phyloP scores from a whole-genome alignment of 148 eudicot genomes.

The Vaccinium macrocarpon region DNA sequence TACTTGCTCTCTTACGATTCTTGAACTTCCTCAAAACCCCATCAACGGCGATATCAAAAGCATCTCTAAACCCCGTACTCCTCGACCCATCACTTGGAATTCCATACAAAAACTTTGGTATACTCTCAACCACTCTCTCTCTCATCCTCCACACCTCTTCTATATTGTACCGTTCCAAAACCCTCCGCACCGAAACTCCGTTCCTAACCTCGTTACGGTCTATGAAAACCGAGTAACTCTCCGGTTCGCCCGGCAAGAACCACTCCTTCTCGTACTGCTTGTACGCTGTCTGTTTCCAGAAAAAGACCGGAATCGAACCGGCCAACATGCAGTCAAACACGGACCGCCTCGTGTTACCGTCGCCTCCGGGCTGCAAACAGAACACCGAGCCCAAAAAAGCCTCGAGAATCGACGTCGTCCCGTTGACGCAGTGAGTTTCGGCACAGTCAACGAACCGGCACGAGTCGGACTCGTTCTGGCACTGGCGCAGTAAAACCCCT shows the following conservation, averaged over 20 bases:
- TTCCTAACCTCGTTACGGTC: conserved; percentile 67
- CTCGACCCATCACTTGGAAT: conserved; percentile 46
- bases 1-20: not conserved
- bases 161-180: conserved; percentile 39
- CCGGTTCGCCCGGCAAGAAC: conserved; percentile 75
- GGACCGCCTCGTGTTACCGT: conserved; percentile 78
- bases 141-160: conserved; percentile 66
- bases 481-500: conserved; percentile 52
- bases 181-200: conserved; percentile 55
- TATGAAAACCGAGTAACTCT: conserved; percentile 86
- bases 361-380: conserved; percentile 84
- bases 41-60: conserved; percentile 78
- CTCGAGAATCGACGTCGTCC: conserved; percentile 52
- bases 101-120: conserved; percentile 66
- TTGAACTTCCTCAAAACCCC: conserved; percentile 56
- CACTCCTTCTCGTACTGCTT: conserved; percentile 54
- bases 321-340: conserved; percentile 92
- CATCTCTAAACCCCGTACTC: conserved; percentile 48
- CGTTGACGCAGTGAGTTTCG: conserved; percentile 51
- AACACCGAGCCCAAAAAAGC: conserved; percentile 74
- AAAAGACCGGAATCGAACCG: conserved; percentile 90
- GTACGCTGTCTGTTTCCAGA: conserved; percentile 80
- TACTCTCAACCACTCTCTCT: conserved; percentile 69
- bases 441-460: conserved; percentile 74
- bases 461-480: conserved; percentile 39